Conservation (phyloP, 1,284 basidiomycete genomes). For the Mrakiaceae sp. region DNA sequence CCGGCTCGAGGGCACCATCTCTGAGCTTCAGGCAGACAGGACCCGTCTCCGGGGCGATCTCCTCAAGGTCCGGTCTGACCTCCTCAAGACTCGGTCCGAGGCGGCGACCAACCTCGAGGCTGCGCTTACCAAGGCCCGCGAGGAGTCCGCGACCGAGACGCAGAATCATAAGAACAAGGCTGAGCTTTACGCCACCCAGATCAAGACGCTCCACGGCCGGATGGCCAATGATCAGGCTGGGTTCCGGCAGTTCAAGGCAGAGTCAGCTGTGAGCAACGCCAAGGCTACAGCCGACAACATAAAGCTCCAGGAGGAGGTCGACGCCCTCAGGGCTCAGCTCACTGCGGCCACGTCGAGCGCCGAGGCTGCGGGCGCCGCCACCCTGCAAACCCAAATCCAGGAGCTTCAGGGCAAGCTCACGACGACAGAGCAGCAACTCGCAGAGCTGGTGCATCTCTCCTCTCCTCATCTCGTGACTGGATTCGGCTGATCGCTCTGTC, state of each 20-base stretch:
- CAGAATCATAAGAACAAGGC: slow-evolving; percentile 14
- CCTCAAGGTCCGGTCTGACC: not conserved
- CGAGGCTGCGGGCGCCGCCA: slow-evolving; percentile 18
- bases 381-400: not conserved
- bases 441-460: not conserved
- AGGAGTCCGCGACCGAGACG: not conserved
- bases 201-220: slow-evolving; percentile 19
- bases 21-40: not conserved
- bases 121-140: not conserved
- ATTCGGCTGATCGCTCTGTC: not conserved
- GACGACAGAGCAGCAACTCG: slow-evolving; percentile 17
- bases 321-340: slow-evolving; percentile 25
- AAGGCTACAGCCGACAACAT: slow-evolving; percentile 26
- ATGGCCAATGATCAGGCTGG: slow-evolving; percentile 16
- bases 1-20: not conserved
- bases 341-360: slow-evolving; percentile 25
- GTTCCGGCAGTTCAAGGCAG: slow-evolving; percentile 15
- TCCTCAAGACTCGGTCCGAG: not conserved
- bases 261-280: slow-evolving; percentile 22
- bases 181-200: slow-evolving; percentile 22
- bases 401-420: slow-evolving; percentile 17
- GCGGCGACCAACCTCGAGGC: not conserved
- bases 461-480: not conserved
- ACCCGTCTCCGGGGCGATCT: not conserved
- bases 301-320: slow-evolving; percentile 26